These are phyloP conservation scores for Aureobasidium sp. DNA, from an alignment of 2,329 filamentous ascomycete species.

Conservation along the genomic window DNA sequence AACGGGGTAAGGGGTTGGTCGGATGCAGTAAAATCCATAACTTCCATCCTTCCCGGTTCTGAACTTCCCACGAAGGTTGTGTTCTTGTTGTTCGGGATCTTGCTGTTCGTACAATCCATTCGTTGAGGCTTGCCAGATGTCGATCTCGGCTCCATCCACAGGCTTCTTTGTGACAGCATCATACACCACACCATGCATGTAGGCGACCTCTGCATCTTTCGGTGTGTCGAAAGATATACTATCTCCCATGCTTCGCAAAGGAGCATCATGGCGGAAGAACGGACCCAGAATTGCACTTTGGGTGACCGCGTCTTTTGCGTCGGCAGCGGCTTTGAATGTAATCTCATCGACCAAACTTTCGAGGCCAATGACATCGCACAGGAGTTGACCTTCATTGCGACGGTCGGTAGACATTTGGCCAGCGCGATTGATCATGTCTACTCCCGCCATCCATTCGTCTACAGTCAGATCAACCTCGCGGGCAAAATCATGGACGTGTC, in stretches of 20 bases:
- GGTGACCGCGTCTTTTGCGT: slow-evolving; percentile 48
- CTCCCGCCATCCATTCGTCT: slow-evolving; percentile 52
- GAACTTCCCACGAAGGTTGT: slow-evolving; percentile 69
- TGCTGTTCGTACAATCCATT: slow-evolving; percentile 64
- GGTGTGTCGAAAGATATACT: slow-evolving; percentile 52
- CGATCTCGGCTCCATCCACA: slow-evolving; percentile 58
- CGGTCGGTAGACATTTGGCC: slow-evolving; percentile 56
- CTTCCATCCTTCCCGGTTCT: slow-evolving; percentile 57
- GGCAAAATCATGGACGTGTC: slow-evolving; percentile 53
- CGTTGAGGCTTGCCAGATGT: slow-evolving; percentile 74
- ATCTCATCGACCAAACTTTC: slow-evolving; percentile 70
- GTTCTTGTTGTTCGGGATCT: slow-evolving; percentile 59
- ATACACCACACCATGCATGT: slow-evolving; percentile 57
- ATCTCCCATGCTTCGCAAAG: slow-evolving; percentile 60
- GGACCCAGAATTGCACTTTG: slow-evolving; percentile 76
- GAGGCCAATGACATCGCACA: slow-evolving; percentile 53
- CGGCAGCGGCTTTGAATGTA: slow-evolving; percentile 57
- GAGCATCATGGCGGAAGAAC: slow-evolving; percentile 72
- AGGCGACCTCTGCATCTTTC: slow-evolving; percentile 48
- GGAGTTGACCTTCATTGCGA: slow-evolving; percentile 56
- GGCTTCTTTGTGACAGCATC: slow-evolving; percentile 58
- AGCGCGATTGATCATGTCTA: slow-evolving; percentile 54
- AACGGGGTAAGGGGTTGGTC: slow-evolving; percentile 45
- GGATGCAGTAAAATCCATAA: slow-evolving; percentile 46
- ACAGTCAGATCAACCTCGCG: slow-evolving; percentile 52